Conservation (phyloP, 2,329 filamentous ascomycete genomes). For the Neobulgaria alba region DNA sequence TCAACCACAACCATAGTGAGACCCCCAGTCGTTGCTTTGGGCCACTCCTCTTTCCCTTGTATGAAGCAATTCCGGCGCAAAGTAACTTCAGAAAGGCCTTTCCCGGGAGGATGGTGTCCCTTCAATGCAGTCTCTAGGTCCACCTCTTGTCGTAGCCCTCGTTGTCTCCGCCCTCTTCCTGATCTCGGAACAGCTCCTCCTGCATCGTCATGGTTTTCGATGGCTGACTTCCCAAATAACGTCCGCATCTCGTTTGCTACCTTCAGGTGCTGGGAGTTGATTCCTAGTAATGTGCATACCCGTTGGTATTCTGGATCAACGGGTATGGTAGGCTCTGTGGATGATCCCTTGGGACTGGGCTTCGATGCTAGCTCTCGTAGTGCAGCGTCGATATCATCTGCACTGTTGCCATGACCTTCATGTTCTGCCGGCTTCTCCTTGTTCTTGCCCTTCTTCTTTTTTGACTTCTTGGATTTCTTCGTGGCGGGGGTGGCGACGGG, state of each 20-base stretch:
- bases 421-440: conserved; percentile 15
- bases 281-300: conserved; percentile 44
- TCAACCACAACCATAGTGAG: conserved; percentile 66
- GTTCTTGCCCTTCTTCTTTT: conserved; percentile 40
- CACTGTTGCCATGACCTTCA: conserved; percentile 25
- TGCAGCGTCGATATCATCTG: conserved; percentile 61
- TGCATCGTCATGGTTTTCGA: conserved; percentile 47
- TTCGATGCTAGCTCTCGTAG: conserved; percentile 49
- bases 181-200: conserved; percentile 29
- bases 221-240: conserved; percentile 56
- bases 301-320: conserved; percentile 35
- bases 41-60: conserved; percentile 66
- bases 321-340: conserved; percentile 12
- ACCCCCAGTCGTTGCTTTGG: conserved; percentile 62
- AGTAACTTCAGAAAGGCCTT: conserved; percentile 49
- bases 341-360: conserved; percentile 3
- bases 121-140: conserved; percentile 31
- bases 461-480: conserved; percentile 51
- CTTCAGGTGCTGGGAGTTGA: conserved; percentile 69
- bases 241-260: conserved; percentile 85
- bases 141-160: conserved; percentile 34
- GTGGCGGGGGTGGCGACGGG: conserved; percentile 20
- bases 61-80: conserved; percentile 59
- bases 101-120: conserved; percentile 39
- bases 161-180: conserved; percentile 31